Percentiles rank a stretch among this genome's conserved stretches.
These are phyloP conservation scores for Sutorius eximius DNA, from an alignment of 1,284 basidiomycete genomes.

Conservation along the genomic window DNA sequence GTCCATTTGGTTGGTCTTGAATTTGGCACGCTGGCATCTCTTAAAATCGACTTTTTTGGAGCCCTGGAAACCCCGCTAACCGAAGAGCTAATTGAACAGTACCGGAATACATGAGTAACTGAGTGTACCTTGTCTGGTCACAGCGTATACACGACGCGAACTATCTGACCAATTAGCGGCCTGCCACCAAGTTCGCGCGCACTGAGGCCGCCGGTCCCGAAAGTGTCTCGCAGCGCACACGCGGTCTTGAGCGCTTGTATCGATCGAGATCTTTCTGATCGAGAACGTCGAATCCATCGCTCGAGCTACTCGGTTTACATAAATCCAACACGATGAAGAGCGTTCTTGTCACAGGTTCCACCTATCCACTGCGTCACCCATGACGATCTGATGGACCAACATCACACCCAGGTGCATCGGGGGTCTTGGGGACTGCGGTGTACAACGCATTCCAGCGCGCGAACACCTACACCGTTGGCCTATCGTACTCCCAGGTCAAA, in stretches of 20 bases:
- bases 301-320: neutral
- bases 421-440: constrained; percentile 70
- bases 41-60: neutral
- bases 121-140: too few species aligned
- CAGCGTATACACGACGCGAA: too few species aligned
- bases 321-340: constrained; percentile 29
- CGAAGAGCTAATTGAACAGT: neutral
- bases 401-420: constrained; percentile 63
- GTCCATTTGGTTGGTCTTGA: too few species aligned
- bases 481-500: constrained; percentile 61
- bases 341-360: constrained; percentile 55
- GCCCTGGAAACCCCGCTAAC: neutral
- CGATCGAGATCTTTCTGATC: constrained; percentile 1
- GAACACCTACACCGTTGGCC: constrained; percentile 50
- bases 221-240: neutral
- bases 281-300: neutral
- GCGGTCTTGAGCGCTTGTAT: neutral
- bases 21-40: neutral
- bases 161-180: neutral
- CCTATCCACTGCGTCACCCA: neutral
- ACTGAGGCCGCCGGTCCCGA: too few species aligned
- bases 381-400: constrained; percentile 11
- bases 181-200: neutral
- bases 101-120: too few species aligned
- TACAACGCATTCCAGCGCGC: constrained; percentile 55